Percentiles rank a stretch among this genome's conserved stretches.
Conservation (phyloP, 768 basidiomycete genomes). For the Erythrobasidium yunnanense region DNA sequence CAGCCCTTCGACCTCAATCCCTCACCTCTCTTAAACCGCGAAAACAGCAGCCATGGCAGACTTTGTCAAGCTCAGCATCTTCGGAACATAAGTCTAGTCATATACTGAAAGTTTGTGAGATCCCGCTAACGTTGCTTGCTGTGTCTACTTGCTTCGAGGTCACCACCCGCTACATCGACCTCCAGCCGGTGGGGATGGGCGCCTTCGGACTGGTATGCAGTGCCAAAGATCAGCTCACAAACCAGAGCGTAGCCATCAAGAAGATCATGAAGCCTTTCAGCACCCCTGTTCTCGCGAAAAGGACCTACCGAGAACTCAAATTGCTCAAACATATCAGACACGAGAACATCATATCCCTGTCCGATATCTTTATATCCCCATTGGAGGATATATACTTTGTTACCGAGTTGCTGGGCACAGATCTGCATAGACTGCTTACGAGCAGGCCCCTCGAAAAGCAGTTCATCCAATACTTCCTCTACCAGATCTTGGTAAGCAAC, state of each 20-base stretch:
- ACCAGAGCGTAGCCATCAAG: conserved; percentile 92
- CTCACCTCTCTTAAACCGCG: neutral
- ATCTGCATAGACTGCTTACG: conserved; percentile 90
- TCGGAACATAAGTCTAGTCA: conserved; percentile 22
- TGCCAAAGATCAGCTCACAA: conserved; percentile 59
- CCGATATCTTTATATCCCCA: conserved; percentile 99
- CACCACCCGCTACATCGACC: conserved; percentile 75
- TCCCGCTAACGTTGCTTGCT: neutral
- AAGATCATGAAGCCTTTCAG: conserved; percentile 99
- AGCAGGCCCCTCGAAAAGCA: conserved; percentile 97
- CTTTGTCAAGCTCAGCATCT: conserved; percentile 26
- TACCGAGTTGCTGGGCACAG: conserved; percentile 93
- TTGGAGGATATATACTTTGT: conserved; percentile 94
- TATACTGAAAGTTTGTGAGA: too few relatives aligned
- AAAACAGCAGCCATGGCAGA: conserved; percentile 8
- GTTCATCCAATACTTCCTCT: conserved; percentile 98
- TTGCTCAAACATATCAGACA: conserved; percentile 96
- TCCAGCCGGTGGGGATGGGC: conserved; percentile 98
- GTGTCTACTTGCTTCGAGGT: conserved; percentile 81
- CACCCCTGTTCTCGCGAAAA: conserved; percentile 92
- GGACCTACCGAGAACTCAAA: conserved; percentile 96
- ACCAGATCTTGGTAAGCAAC: conserved; percentile 80
- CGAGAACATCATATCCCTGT: conserved; percentile 97
- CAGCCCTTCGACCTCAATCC: too few relatives aligned
- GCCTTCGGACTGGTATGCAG: conserved; percentile 87